Evolutionary conservation across 768 basidiomycete species (phyloP).

Genomic region (Tricholoma sp.): DNA sequence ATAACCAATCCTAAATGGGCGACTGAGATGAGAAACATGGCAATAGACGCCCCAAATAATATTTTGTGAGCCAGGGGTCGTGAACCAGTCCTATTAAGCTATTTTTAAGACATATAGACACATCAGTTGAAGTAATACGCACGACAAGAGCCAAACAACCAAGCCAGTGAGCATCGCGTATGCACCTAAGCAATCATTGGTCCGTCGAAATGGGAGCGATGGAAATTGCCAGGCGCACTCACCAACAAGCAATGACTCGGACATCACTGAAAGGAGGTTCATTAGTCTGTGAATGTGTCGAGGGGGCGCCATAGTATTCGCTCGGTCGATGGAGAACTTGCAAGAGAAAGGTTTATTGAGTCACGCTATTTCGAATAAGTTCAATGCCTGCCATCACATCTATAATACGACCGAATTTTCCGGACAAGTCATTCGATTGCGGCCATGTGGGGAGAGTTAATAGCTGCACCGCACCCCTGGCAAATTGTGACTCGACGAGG

Average conservation of each 20-base stretch:
- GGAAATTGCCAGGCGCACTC: neutral
- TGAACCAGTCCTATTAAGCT: neutral
- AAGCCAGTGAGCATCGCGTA: neutral
- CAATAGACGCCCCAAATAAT: neutral
- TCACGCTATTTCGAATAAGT: no score
- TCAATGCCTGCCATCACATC: no score
- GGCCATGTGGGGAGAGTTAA: no score
- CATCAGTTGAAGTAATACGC: neutral
- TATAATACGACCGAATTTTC: no score
- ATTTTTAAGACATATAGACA: neutral
- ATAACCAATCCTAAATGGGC: constrained; percentile 1
- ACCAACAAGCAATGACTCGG: constrained; percentile 5
- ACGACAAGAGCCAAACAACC: constrained; percentile 1
- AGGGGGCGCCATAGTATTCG: no score
- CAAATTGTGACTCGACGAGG: no score
- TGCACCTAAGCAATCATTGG: neutral
- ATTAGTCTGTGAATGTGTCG: neutral
- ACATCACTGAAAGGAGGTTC: constrained; percentile 3
- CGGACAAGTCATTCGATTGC: no score
- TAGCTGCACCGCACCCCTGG: no score
- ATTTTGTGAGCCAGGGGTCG: neutral
- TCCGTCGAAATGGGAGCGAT: no score
- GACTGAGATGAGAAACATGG: constrained; percentile 1
- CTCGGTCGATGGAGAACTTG: no score
- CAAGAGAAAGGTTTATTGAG: no score